These are phyloP conservation scores for Chimonanthus salicifolius DNA, from an alignment of 164 flowering plant species.

Conservation along the genomic window DNA sequence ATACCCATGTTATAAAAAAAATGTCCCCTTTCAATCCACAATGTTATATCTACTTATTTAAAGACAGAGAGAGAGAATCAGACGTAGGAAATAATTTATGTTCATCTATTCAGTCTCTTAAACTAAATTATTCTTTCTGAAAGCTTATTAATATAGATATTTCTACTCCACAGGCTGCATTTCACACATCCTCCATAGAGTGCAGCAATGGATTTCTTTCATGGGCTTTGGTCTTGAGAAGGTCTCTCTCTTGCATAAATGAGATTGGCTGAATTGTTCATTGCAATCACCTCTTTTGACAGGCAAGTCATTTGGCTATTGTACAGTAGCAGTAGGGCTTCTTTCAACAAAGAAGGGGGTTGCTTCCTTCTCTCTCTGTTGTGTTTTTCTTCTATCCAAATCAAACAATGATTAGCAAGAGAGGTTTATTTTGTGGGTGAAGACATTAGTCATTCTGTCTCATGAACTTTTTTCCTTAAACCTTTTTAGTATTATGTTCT, in stretches of 20 bases:
- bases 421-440: neutral
- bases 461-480: neutral
- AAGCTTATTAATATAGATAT: too few relatives aligned
- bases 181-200: neutral
- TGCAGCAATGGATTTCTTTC: too few relatives aligned
- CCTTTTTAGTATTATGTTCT: neutral
- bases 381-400: neutral
- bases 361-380: neutral
- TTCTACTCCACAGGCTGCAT: too few relatives aligned
- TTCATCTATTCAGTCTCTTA: too few relatives aligned
- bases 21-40: too few relatives aligned
- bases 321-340: constrained; percentile 16
- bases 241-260: neutral
- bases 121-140: too few relatives aligned
- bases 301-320: constrained; percentile 46
- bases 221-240: neutral
- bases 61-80: too few relatives aligned
- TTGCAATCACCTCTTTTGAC: neutral
- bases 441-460: neutral
- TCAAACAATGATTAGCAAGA: neutral
- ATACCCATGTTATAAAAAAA: too few relatives aligned
- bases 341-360: neutral
- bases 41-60: too few relatives aligned
- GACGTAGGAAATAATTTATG: too few relatives aligned
- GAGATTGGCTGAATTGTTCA: neutral